Base-by-base conservation (phyloP, 257 asterid species). In the Solanum ossicruentum region DNA sequence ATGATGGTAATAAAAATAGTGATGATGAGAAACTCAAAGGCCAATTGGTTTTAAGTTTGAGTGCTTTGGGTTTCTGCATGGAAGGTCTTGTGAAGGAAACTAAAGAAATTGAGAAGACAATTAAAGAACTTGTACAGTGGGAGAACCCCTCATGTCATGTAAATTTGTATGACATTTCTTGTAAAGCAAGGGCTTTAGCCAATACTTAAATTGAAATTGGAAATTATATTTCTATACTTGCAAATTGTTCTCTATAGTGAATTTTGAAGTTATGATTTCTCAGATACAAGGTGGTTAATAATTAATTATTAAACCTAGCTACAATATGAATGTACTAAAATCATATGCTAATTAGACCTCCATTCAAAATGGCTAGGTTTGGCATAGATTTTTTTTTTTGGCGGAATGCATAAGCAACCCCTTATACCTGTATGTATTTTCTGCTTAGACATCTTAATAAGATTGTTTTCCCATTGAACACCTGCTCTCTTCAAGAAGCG, bases 101-200 rank as follows among this genome's bases (percentile, higher is more conserved):
- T 6, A 92, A 2, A 80, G 97, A 92, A 89, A 91, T 94, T 71
- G 98, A 93, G 83, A 93, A 92, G 88, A 92, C 54, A 21, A 85
- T 93, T 0, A 90, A 89, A 83, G 98, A 95, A 83, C 65, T 93
- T 86, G 85, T 94, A 54, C 98, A 95, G 86, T 94, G 95, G 98
- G 99, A 92, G 84, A 94, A 94, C 75, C 98, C 99, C n/a, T 90
- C 95, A 0, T 84, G 70, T 21, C 90, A 82, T 84, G 95, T 95
- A 39, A 89, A 93, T 90, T 84, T 95, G 92, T 86, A 87, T 85
- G 93, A 88, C 18, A 93, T 95, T 83, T 70, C 90, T 66, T 90
- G 89, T 72, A 95, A 95, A 85, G 83, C 85, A 77, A 88, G 77
- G 63, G 93, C 92, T 84, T 71, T 89, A 43, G 84, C 87, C 70